Percentiles rank a stretch among this genome's conserved stretches.
Conservation (phyloP, 2,329 filamentous ascomycete genomes). For the Karstenula rhodostoma region DNA sequence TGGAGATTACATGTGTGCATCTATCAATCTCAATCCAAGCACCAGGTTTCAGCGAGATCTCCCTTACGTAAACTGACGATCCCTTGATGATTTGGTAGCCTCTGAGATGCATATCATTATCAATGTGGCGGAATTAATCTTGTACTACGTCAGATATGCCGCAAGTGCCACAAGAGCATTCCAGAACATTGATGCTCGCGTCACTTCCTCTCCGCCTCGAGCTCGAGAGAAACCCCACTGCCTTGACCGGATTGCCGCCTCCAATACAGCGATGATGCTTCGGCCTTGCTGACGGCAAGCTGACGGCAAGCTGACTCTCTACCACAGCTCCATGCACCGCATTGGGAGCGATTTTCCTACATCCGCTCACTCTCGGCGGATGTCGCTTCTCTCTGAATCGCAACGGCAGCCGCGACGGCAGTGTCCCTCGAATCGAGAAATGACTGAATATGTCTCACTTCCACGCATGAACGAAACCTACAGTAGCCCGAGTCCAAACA, state of each 20-base stretch:
- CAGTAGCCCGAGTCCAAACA: background rate
- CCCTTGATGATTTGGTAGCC: background rate
- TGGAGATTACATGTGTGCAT: background rate
- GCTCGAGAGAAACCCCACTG: background rate
- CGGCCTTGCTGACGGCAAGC: background rate
- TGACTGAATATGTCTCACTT: background rate
- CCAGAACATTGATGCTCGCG: slow-evolving; percentile 3
- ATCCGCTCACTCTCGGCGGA: background rate
- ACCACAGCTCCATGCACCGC: background rate
- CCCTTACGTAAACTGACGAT: slow-evolving; percentile 5
- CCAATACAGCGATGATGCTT: background rate
- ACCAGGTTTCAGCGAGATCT: background rate
- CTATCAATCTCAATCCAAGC: background rate
- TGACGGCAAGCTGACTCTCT: background rate
- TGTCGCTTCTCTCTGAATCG: background rate
- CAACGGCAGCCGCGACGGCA: background rate
- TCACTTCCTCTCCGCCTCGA: background rate
- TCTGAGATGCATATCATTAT: slow-evolving; percentile 7
- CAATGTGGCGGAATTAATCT: slow-evolving; percentile 1
- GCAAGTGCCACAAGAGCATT: background rate
- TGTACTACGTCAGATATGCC: slow-evolving; percentile 2
- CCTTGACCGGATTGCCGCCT: background rate
- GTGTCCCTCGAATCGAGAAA: background rate
- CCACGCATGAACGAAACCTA: slow-evolving; percentile 3
- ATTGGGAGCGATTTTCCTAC: slow-evolving; percentile 5